A percentile compares a stretch with the other conserved stretches of the same genome.
These are phyloP conservation scores for Saksenaea oblongispora DNA, from an alignment of 371 early-diverging fungal genomes.

Conservation along the genomic window DNA sequence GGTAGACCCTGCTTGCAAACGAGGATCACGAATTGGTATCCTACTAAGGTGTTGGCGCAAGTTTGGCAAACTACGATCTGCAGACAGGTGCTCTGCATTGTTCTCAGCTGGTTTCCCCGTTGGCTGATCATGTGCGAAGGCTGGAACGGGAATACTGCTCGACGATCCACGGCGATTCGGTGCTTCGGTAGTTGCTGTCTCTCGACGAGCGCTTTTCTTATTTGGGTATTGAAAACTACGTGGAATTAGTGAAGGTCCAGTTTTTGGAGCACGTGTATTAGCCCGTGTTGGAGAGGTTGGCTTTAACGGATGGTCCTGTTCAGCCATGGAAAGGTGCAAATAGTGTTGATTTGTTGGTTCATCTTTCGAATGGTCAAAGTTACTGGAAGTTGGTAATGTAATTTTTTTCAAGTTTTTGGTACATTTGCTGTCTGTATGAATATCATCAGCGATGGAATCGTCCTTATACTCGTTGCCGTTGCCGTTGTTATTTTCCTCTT, in stretches of 20 bases:
- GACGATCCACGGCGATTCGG: neutral
- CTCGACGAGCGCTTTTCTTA: neutral
- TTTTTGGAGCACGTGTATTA: neutral
- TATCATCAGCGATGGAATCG: no score
- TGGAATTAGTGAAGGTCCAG: neutral
- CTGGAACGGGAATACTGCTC: neutral
- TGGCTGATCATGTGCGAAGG: neutral
- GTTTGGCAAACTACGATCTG: neutral
- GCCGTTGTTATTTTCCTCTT: no score
- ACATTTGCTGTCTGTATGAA: no score
- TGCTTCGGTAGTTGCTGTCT: neutral
- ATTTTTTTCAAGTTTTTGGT: no score
- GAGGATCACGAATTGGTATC: neutral
- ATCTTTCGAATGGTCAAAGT: neutral
- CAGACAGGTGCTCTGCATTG: neutral
- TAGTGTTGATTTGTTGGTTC: neutral
- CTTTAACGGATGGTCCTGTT: neutral
- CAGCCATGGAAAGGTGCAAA: neutral
- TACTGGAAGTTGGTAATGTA: no score
- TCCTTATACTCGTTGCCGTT: no score
- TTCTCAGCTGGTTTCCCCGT: neutral
- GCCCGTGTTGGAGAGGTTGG: neutral
- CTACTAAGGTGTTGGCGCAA: neutral
- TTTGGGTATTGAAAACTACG: neutral
- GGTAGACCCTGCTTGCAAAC: neutral